These are phyloP conservation scores for Bolboschoenoplectus hybrid DNA, from an alignment of 202 grass and related monocot species.

Conservation along the genomic window DNA sequence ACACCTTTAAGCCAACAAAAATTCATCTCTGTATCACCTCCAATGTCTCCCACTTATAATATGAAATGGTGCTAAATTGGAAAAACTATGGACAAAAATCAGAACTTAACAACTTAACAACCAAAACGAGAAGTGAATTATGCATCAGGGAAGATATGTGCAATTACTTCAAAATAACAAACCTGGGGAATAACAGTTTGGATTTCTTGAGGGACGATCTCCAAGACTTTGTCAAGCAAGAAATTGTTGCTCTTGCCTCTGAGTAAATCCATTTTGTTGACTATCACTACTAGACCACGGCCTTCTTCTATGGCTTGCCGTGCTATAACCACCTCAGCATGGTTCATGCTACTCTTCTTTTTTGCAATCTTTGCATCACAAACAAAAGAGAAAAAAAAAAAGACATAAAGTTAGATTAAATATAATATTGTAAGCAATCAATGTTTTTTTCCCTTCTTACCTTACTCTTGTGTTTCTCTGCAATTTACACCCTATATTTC, in stretches of 20 bases:
- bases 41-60: neutral
- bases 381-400: slow-evolving; percentile 23
- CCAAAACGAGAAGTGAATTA: slow-evolving; percentile 8
- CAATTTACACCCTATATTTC: neutral
- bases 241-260: slow-evolving; percentile 52
- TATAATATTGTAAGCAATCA: neutral
- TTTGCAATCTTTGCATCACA: slow-evolving; percentile 69
- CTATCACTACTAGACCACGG: slow-evolving; percentile 81
- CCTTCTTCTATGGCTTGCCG: slow-evolving; percentile 96
- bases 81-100: slow-evolving; percentile 30
- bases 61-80: neutral
- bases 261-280: slow-evolving; percentile 99
- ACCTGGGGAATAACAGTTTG: slow-evolving; percentile 94
- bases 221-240: slow-evolving; percentile 66
- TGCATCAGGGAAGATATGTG: slow-evolving; percentile 3
- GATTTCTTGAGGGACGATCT: slow-evolving; percentile 85
- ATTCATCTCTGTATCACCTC: neutral
- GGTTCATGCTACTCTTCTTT: slow-evolving; percentile 79
- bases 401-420: slow-evolving; percentile 9
- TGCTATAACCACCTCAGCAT: slow-evolving; percentile 87
- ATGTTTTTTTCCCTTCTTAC: neutral
- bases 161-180: slow-evolving; percentile 25
- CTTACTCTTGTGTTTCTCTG: too few species aligned
- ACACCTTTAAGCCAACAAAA: neutral
- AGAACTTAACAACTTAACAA: slow-evolving; percentile 14